A percentile compares a stretch with the other conserved stretches of the same genome.
These are phyloP conservation scores for Oryza officinalis DNA, from an alignment of 176 grass and related monocot genomes.

Conservation along the genomic window DNA sequence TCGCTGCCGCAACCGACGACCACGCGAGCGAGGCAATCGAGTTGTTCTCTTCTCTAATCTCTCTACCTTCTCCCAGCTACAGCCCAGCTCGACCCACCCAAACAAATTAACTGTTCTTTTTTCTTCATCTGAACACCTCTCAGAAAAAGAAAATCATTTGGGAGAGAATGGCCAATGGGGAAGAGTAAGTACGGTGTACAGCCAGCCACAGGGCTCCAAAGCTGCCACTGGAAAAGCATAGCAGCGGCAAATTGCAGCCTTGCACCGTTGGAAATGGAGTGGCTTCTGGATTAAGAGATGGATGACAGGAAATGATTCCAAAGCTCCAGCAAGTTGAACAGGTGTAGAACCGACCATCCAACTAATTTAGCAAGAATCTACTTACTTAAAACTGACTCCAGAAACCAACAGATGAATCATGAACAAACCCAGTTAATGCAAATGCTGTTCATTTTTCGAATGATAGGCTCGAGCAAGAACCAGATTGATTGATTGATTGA, in stretches of 20 bases:
- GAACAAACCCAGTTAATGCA: not conserved
- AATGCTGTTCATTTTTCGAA: not conserved
- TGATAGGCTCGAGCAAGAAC: not conserved
- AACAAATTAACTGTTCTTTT: not conserved
- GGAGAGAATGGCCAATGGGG: not conserved
- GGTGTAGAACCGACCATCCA: not conserved
- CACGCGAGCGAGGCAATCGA: conserved; percentile 48
- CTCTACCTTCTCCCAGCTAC: not conserved
- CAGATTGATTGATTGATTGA: not conserved
- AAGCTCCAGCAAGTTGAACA: conserved; percentile 18
- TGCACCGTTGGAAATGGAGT: conserved; percentile 17
- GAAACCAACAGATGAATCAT: not conserved
- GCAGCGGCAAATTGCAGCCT: conserved; percentile 30
- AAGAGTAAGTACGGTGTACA: not conserved
- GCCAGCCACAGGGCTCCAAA: not conserved
- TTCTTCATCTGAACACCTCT: not conserved
- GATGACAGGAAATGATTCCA: not conserved
- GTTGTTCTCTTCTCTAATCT: conserved; percentile 31
- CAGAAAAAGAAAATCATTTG: not conserved
- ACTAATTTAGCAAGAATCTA: not conserved
- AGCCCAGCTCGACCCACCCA: not conserved
- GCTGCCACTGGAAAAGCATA: not conserved
- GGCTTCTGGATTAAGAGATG: conserved; percentile 2
- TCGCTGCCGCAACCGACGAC: conserved; percentile 45
- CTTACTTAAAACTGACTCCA: not conserved